Conservation (phyloP, 345 rosid genomes). For the Eucalyptus sideroxylon region DNA sequence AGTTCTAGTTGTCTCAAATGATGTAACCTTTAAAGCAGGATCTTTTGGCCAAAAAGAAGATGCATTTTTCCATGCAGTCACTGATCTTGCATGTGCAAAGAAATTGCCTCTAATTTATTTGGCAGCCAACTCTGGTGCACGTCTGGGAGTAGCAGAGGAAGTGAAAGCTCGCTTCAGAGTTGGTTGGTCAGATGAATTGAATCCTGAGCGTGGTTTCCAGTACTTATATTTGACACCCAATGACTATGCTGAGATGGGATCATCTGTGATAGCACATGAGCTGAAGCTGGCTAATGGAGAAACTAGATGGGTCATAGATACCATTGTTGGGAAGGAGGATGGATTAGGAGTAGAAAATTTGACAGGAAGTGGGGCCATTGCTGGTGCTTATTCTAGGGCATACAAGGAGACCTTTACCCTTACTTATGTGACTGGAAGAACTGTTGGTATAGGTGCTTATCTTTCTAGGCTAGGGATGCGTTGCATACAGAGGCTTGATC, state of each 20-base stretch:
- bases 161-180: conserved; percentile 82
- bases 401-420: conserved; percentile 92
- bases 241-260: conserved; percentile 55
- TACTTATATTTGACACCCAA: conserved; percentile 75
- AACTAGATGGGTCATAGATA: conserved; percentile 88
- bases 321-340: conserved; percentile 93
- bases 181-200: conserved; percentile 85
- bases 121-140: conserved; percentile 99
- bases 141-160: conserved; percentile 97
- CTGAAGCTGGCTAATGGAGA: conserved; percentile 67
- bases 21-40: conserved; percentile 95
- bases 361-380: conserved; percentile 97
- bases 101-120: conserved; percentile 89
- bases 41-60: conserved; percentile 99
- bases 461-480: conserved; percentile 99
- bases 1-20: conserved; percentile 72
- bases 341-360: conserved; percentile 96
- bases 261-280: conserved; percentile 88
- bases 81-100: conserved; percentile 84
- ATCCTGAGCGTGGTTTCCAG: conserved; percentile 91
- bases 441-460: conserved; percentile 98
- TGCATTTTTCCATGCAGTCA: conserved; percentile 88
- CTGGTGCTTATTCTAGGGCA: conserved; percentile 96
- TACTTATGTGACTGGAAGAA: conserved; percentile 91
- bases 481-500: conserved; percentile 98